phyloP scores from a whole-genome alignment of 192 early-diverging fungal genomes.

The Blastocladiella britannica region DNA sequence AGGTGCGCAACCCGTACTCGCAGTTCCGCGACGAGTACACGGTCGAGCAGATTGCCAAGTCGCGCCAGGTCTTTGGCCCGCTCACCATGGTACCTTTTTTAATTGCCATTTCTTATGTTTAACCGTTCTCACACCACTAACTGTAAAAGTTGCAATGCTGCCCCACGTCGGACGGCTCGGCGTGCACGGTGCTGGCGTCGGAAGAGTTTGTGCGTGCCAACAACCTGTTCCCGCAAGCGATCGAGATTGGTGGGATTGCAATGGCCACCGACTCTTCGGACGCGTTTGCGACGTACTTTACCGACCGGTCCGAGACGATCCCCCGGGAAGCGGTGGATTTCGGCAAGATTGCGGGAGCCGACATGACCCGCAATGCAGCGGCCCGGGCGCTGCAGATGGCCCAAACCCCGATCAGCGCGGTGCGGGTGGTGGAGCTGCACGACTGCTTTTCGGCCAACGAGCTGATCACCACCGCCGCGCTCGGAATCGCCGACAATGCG shows the following conservation, averaged over 20 bases:
- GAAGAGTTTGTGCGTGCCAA: conserved; percentile 43
- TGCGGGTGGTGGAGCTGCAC: conserved; percentile 50
- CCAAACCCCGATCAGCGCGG: conserved; percentile 32
- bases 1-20: conserved; percentile 43
- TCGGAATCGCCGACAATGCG: conserved; percentile 43
- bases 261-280: conserved; percentile 52
- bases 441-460: conserved; percentile 62
- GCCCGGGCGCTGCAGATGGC: conserved; percentile 27
- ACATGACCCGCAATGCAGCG: conserved; percentile 50
- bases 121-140: not conserved
- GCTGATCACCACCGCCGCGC: conserved; percentile 50
- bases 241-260: conserved; percentile 41
- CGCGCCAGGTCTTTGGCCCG: conserved; percentile 43
- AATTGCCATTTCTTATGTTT: not conserved
- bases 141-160: conserved; percentile 25
- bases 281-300: conserved; percentile 24
- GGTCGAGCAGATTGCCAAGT: conserved; percentile 36
- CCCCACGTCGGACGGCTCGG: conserved; percentile 52
- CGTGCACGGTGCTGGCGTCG: conserved; percentile 37
- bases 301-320: conserved; percentile 5
- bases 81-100: conserved; percentile 50
- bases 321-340: not conserved
- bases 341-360: conserved; percentile 29
- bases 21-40: conserved; percentile 43
- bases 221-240: conserved; percentile 33